phyloP scores from a whole-genome alignment of 2,329 filamentous ascomycete genomes.

The Xylariaceae sp. region DNA sequence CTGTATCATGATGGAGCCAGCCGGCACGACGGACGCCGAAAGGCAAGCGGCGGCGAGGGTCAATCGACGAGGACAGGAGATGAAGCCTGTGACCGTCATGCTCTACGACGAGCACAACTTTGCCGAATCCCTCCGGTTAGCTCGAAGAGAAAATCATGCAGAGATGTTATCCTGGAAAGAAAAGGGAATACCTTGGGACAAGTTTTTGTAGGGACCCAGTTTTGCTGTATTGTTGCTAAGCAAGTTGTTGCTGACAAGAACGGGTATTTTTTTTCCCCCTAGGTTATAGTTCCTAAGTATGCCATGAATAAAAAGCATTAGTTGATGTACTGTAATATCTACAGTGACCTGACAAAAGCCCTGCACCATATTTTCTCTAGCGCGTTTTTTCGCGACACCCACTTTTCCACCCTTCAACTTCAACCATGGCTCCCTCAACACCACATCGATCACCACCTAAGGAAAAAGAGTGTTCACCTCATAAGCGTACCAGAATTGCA shows the following conservation, averaged over 20 bases:
- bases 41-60: constrained; percentile 11
- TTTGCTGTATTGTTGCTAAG: too few species aligned
- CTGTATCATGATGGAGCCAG: constrained; percentile 14
- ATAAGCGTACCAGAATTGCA: constrained; percentile 3
- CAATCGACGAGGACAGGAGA: constrained; percentile 11
- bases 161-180: constrained; percentile 10
- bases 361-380: too few species aligned
- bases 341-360: too few species aligned
- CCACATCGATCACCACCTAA: background rate
- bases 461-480: constrained; percentile 1
- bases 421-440: too few species aligned
- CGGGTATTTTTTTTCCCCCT: too few species aligned
- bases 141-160: constrained; percentile 8
- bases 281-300: too few species aligned
- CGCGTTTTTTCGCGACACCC: too few species aligned
- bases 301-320: too few species aligned
- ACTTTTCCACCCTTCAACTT: too few species aligned
- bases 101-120: constrained; percentile 13
- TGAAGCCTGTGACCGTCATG: constrained; percentile 8
- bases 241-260: too few species aligned
- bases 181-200: constrained; percentile 6
- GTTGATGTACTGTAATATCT: too few species aligned
- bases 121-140: constrained; percentile 7
- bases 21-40: constrained; percentile 5
- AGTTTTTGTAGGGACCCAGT: background rate